Percentiles rank a stretch among this genome's conserved stretches.
Conservation (phyloP, 192 early-diverging fungal species). For the Backusella morwellensis region DNA sequence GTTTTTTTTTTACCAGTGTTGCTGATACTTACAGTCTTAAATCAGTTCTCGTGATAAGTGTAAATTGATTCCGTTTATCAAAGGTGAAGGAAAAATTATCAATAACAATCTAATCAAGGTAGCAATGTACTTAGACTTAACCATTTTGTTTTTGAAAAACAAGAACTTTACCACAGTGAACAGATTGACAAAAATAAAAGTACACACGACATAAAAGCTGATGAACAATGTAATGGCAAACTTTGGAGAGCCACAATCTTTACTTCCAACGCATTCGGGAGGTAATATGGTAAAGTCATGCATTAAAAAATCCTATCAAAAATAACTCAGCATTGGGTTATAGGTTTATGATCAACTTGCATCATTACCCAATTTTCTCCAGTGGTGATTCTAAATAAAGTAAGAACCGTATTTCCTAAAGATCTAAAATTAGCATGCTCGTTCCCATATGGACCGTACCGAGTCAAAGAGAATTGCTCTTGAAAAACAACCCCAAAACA, state of each 20-base stretch:
- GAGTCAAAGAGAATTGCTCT: conserved; percentile 17
- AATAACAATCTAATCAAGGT: conserved; percentile 22
- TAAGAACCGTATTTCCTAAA: neutral
- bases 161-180: conserved; percentile 22
- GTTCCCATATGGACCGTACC: conserved; percentile 22
- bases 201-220: conserved; percentile 27
- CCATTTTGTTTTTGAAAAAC: neutral
- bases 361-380: conserved; percentile 32
- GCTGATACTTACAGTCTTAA: conserved; percentile 4
- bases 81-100: conserved; percentile 31
- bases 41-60: conserved; percentile 16
- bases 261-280: conserved; percentile 12
- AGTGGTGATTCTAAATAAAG: conserved; percentile 28
- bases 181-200: conserved; percentile 32
- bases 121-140: neutral
- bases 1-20: neutral
- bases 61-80: conserved; percentile 25
- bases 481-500: conserved; percentile 28
- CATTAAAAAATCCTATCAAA: conserved; percentile 22
- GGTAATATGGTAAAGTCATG: conserved; percentile 17
- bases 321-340: neutral
- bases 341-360: neutral
- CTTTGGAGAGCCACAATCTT: conserved; percentile 24
- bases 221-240: conserved; percentile 19
- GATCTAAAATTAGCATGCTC: conserved; percentile 21